phyloP scores from a whole-genome alignment of 2,329 filamentous ascomycete species.

The Microdochium trichocladiopsis region DNA sequence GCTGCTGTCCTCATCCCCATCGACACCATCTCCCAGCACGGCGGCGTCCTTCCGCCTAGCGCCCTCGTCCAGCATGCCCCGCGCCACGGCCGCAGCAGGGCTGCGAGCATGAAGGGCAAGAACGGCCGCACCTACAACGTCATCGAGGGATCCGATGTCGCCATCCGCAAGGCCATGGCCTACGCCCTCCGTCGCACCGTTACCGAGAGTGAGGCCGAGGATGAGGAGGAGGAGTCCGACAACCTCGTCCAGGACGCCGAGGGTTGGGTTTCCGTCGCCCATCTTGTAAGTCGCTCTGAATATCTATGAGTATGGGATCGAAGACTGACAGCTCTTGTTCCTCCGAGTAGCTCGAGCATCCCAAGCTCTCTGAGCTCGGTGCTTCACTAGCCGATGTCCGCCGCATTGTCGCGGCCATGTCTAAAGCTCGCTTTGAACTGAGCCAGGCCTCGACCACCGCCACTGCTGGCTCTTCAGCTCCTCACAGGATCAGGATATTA shows the following conservation, averaged over 20 bases:
- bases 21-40: constrained; percentile 24
- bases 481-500: background rate
- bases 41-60: constrained; percentile 26
- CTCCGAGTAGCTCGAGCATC: constrained; percentile 23
- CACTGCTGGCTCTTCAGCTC: constrained; percentile 9
- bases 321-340: background rate
- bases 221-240: constrained; percentile 17
- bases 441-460: constrained; percentile 16
- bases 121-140: constrained; percentile 30
- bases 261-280: constrained; percentile 30
- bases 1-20: constrained; percentile 25
- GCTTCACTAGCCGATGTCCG: constrained; percentile 27
- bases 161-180: constrained; percentile 30
- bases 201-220: constrained; percentile 25
- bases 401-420: constrained; percentile 19
- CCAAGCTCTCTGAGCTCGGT: constrained; percentile 24
- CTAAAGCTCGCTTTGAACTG: constrained; percentile 28
- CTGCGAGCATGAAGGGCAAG: constrained; percentile 30
- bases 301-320: background rate
- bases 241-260: constrained; percentile 27
- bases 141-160: constrained; percentile 30
- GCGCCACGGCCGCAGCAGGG: constrained; percentile 29
- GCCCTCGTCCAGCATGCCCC: constrained; percentile 23
- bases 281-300: constrained; percentile 24
- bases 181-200: constrained; percentile 33